Percentiles rank a stretch among this genome's conserved stretches.
phyloP scores from a whole-genome alignment of 2,329 filamentous ascomycete genomes.

The Blastomyces parvus region DNA sequence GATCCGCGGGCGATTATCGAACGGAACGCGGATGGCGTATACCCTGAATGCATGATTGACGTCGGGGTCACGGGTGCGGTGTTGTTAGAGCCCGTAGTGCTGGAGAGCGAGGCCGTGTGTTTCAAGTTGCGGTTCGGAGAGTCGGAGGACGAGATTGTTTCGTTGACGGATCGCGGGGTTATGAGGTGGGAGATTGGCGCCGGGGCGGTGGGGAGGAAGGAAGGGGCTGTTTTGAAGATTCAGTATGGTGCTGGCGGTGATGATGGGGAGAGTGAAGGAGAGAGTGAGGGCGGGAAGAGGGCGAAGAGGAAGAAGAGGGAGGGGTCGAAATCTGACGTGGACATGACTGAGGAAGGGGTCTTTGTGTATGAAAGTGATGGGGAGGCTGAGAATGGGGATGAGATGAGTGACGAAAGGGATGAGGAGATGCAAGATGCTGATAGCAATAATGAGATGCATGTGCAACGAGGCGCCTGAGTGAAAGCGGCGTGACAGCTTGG shows the following conservation, averaged over 20 bases:
- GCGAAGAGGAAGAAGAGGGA: neutral
- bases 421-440: constrained; percentile 1
- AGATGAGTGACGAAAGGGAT: neutral
- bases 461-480: too few species aligned
- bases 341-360: neutral
- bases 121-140: constrained; percentile 29
- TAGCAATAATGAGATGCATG: neutral
- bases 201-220: constrained; percentile 20
- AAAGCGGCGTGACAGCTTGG: too few species aligned
- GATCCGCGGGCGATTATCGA: constrained; percentile 30
- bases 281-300: neutral
- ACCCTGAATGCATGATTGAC: constrained; percentile 23
- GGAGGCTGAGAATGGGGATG: neutral
- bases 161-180: constrained; percentile 35
- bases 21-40: constrained; percentile 23
- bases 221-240: constrained; percentile 10
- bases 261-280: neutral
- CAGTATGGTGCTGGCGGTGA: neutral
- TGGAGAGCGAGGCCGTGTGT: constrained; percentile 31
- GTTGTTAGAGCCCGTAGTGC: constrained; percentile 26
- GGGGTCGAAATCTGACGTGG: neutral
- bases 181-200: constrained; percentile 31
- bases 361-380: neutral
- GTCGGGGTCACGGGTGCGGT: constrained; percentile 15
- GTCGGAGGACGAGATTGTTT: constrained; percentile 31